Percentiles rank a stretch among this genome's conserved stretches.
Evolutionary conservation across 2,329 filamentous ascomycete genomes (phyloP).

Genomic region (Teratosphaeria pseudoeucalypti): DNA sequence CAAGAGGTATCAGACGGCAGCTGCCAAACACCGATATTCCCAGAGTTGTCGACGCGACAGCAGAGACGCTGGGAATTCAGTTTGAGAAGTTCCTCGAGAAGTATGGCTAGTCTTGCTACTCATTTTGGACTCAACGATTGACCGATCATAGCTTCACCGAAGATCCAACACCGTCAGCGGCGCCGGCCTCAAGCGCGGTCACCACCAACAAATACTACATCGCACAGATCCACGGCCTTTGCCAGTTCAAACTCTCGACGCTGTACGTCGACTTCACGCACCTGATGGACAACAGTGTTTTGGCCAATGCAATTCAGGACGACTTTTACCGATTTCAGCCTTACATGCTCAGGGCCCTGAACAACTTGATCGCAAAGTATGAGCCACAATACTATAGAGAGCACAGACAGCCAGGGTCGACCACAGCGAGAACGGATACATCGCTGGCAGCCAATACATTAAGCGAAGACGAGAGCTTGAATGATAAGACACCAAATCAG

Average conservation of each 20-base stretch:
- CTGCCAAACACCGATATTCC: constrained; percentile 49
- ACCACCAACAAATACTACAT: constrained; percentile 77
- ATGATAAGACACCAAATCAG: constrained; percentile 73
- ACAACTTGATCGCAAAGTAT: constrained; percentile 89
- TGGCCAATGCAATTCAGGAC: constrained; percentile 76
- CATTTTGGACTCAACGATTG: constrained; percentile 1
- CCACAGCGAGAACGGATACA: constrained; percentile 56
- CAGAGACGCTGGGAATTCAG: constrained; percentile 61
- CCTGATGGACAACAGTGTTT: constrained; percentile 61
- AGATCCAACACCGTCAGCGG: constrained; percentile 53
- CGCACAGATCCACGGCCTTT: constrained; percentile 70
- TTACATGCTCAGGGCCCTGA: constrained; percentile 76
- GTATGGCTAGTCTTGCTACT: constrained; percentile 36
- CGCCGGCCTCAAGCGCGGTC: constrained; percentile 57
- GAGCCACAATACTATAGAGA: constrained; percentile 90
- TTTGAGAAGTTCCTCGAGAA: constrained; percentile 74
- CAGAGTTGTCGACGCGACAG: constrained; percentile 65
- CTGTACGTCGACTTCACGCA: constrained; percentile 85
- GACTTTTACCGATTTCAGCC: constrained; percentile 94
- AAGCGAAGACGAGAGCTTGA: constrained; percentile 48
- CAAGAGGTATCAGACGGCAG: constrained; percentile 36
- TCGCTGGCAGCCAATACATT: constrained; percentile 47
- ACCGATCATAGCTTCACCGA: constrained; percentile 48
- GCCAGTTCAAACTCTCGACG: constrained; percentile 64
- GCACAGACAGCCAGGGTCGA: constrained; percentile 71